A percentile compares a stretch with the other conserved stretches of the same genome.
These are phyloP conservation scores for Phytophthora boehmeriae DNA, from an alignment of 352 stramenopile genomes.

Conservation along the genomic window DNA sequence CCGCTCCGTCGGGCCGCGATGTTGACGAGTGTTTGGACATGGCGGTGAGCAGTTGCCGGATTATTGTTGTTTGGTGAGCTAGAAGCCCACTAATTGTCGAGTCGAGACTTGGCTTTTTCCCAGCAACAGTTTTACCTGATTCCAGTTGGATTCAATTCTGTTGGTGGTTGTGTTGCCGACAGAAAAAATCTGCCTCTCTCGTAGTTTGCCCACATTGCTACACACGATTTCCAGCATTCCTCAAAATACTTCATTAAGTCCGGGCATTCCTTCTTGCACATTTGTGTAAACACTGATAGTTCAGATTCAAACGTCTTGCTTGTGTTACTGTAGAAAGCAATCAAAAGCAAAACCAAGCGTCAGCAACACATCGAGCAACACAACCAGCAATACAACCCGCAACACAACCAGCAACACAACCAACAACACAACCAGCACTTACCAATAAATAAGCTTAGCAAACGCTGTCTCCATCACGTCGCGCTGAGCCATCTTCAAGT, in stretches of 20 bases:
- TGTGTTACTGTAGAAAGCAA: not conserved
- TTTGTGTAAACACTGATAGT: not conserved
- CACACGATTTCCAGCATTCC: slow-evolving; percentile 2
- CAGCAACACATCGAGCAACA: not conserved
- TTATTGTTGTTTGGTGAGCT: slow-evolving; percentile 9
- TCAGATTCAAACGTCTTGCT: not conserved
- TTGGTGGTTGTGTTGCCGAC: no score
- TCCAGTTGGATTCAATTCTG: no score
- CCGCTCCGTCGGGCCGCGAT: not conserved
- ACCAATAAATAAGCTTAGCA: not conserved
- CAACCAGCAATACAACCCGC: not conserved
- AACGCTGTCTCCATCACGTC: not conserved
- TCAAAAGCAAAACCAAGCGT: not conserved
- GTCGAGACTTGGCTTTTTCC: not conserved
- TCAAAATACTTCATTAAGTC: slow-evolving; percentile 11
- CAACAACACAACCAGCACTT: no score
- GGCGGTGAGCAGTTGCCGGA: not conserved
- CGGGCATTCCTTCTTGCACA: not conserved
- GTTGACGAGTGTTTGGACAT: slow-evolving; percentile 3
- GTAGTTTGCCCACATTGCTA: no score
- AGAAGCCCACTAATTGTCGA: slow-evolving; percentile 3
- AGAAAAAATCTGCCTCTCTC: no score
- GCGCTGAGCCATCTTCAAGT: slow-evolving; percentile 12
- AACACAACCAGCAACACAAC: no score
- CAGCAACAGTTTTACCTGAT: no score